These are phyloP conservation scores for Gypsophila paniculata DNA, from an alignment of 179 eudicot species.

Conservation along the genomic window DNA sequence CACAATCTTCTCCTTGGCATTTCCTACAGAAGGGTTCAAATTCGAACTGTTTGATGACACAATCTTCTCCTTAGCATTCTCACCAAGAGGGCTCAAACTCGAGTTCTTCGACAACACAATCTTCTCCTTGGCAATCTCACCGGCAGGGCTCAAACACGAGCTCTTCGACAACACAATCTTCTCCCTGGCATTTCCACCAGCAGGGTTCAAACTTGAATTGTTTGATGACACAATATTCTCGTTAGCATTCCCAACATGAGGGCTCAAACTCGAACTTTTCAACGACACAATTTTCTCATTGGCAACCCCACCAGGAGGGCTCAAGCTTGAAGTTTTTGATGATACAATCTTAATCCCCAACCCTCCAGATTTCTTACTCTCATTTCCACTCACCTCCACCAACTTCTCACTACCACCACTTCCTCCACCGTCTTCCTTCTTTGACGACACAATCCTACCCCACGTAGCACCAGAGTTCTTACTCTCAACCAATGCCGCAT, in stretches of 20 bases:
- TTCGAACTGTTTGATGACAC: not conserved
- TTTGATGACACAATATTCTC: not conserved
- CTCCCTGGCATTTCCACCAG: slow-evolving; percentile 13
- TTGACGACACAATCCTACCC: not conserved
- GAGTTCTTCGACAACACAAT: not conserved
- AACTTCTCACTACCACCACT: slow-evolving; percentile 4
- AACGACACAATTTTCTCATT: not conserved
- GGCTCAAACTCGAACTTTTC: not conserved
- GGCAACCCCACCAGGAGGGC: slow-evolving; percentile 12
- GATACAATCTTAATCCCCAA: slow-evolving; percentile 18
- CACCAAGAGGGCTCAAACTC: slow-evolving; percentile 14
- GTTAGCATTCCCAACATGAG: not conserved
- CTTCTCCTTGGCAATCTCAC: slow-evolving; percentile 13
- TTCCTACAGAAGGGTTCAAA: slow-evolving; percentile 6
- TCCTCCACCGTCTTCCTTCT: not conserved
- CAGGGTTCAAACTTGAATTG: not conserved
- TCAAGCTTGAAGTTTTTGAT: not conserved
- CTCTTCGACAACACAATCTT: not conserved
- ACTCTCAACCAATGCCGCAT: not conserved
- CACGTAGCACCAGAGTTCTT: slow-evolving; percentile 27
- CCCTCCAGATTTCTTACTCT: slow-evolving; percentile 23
- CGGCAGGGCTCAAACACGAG: slow-evolving; percentile 6
- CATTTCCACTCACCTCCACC: slow-evolving; percentile 1
- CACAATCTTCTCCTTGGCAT: not conserved
- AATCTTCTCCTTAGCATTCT: not conserved